Percentiles rank a stretch among this genome's conserved stretches.
phyloP scores from a whole-genome alignment of 2,329 filamentous ascomycete genomes.

The Metarhizium sp. region DNA sequence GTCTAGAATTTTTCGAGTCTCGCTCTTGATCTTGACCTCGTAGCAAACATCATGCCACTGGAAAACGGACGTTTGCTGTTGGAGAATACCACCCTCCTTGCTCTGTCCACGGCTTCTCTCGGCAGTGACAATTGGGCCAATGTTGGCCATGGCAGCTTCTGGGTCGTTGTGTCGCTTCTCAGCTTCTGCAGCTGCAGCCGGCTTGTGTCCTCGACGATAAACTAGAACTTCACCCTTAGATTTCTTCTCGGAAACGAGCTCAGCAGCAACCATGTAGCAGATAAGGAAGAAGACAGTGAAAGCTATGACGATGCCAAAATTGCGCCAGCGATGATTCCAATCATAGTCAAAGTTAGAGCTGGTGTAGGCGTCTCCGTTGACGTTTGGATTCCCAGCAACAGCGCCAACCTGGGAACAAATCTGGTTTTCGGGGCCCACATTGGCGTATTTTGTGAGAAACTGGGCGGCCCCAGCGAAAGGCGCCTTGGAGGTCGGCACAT shows the following conservation, averaged over 20 bases:
- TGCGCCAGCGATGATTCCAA: slow-evolving; percentile 55
- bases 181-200: slow-evolving; percentile 45
- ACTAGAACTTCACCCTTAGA: slow-evolving; percentile 71
- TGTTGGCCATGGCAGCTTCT: slow-evolving; percentile 39
- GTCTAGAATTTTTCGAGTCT: slow-evolving; percentile 68
- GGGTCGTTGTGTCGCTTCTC: slow-evolving; percentile 55
- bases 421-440: slow-evolving; percentile 28
- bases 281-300: slow-evolving; percentile 54
- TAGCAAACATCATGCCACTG: slow-evolving; percentile 80
- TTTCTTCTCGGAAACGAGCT: slow-evolving; percentile 56
- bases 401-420: slow-evolving; percentile 54
- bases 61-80: slow-evolving; percentile 64
- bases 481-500: slow-evolving; percentile 28
- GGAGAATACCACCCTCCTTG: slow-evolving; percentile 32
- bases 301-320: slow-evolving; percentile 59
- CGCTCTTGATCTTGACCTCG: slow-evolving; percentile 67
- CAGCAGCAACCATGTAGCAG: slow-evolving; percentile 55
- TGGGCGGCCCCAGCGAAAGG: slow-evolving; percentile 3
- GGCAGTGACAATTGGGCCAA: slow-evolving; percentile 39
- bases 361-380: slow-evolving; percentile 52
- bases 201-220: slow-evolving; percentile 61
- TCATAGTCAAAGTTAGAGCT: slow-evolving; percentile 46
- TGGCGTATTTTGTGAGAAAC: slow-evolving; percentile 10
- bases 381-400: slow-evolving; percentile 33
- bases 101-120: slow-evolving; percentile 26